Evolutionary conservation across 83 land plant genomes (phyloP).

Genomic region (Thuja plicata): DNA sequence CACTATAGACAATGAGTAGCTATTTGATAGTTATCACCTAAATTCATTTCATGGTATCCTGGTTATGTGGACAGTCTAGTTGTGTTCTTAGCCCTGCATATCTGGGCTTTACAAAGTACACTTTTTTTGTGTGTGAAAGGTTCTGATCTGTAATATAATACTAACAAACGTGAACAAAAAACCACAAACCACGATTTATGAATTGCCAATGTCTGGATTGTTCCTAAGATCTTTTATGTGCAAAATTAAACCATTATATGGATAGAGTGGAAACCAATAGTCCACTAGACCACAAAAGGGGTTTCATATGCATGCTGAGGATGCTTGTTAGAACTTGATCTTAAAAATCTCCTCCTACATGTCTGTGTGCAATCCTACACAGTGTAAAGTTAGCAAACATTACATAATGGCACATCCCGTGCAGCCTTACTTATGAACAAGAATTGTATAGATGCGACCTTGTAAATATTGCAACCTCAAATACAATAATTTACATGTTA

Average conservation of each 20-base stretch:
- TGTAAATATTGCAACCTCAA: background rate
- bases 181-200: background rate
- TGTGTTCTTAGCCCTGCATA: background rate
- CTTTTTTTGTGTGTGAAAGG: background rate
- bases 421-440: background rate
- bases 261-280: no score
- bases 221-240: no score
- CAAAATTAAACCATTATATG: no score
- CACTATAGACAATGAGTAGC: background rate
- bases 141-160: background rate
- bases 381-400: background rate
- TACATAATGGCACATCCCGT: background rate
- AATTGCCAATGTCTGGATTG: background rate
- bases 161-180: background rate
- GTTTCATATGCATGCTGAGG: background rate
- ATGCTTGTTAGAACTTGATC: background rate
- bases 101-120: background rate
- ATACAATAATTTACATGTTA: background rate
- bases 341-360: background rate
- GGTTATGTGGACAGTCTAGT: background rate
- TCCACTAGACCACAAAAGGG: no score
- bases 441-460: background rate
- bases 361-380: background rate
- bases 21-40: background rate
- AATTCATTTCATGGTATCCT: background rate